A percentile compares a stretch with the other conserved stretches of the same genome.
These are phyloP conservation scores for Phlyctochytrium arcticum DNA, from an alignment of 192 early-diverging fungal species.

Conservation along the genomic window DNA sequence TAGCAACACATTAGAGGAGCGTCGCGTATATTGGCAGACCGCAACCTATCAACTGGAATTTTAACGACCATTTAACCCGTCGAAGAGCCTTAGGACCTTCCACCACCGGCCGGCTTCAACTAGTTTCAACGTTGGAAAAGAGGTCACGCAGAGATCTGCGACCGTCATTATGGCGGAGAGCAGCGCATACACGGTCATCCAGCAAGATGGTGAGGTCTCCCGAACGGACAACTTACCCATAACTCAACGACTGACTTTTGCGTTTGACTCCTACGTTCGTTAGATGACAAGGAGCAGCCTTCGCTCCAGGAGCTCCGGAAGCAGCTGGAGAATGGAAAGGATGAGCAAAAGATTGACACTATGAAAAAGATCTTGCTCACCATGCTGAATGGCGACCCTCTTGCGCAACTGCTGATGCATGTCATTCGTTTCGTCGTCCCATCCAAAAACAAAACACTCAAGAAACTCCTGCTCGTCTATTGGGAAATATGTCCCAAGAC, in stretches of 20 bases:
- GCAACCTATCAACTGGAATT: too few relatives aligned
- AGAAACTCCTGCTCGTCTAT: conserved; percentile 95
- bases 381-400: conserved; percentile 90
- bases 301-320: conserved; percentile 67
- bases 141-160: too few relatives aligned
- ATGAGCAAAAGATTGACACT: conserved; percentile 88
- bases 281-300: conserved; percentile 65
- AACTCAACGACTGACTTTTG: background rate
- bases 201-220: conserved; percentile 34
- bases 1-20: too few relatives aligned
- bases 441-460: conserved; percentile 90
- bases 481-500: conserved; percentile 96
- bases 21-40: too few relatives aligned
- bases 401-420: conserved; percentile 87
- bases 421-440: conserved; percentile 98
- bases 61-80: too few relatives aligned
- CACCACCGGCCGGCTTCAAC: too few relatives aligned
- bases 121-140: too few relatives aligned
- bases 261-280: background rate
- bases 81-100: too few relatives aligned
- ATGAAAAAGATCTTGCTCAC: conserved; percentile 89
- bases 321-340: conserved; percentile 86
- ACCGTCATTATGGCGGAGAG: conserved; percentile 20
- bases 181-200: conserved; percentile 30
- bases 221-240: background rate